phyloP scores from a whole-genome alignment of 1,139 yeast genomes.

The Geotrichum europaeum region DNA sequence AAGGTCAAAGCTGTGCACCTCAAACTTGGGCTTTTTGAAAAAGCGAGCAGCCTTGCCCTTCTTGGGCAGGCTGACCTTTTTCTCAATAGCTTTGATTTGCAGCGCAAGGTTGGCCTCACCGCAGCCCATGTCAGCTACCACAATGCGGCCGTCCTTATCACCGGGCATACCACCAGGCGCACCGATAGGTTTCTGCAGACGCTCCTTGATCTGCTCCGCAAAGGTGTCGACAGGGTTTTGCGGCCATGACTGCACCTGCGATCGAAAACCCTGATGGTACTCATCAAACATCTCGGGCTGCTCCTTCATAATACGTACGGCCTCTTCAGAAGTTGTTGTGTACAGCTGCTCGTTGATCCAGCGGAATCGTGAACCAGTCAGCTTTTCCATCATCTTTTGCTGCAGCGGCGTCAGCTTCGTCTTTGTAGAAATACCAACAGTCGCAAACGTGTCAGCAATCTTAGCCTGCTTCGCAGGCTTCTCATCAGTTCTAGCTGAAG shows the following conservation, averaged over 20 bases:
- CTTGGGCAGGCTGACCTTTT: slow-evolving; percentile 37
- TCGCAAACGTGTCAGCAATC: slow-evolving; percentile 16
- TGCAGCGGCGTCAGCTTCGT: slow-evolving; percentile 79
- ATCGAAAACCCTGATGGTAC: slow-evolving; percentile 89
- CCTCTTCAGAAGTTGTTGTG: slow-evolving; percentile 73
- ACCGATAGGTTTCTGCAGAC: slow-evolving; percentile 63
- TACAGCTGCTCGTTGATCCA: slow-evolving; percentile 97
- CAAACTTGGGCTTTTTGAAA: slow-evolving; percentile 36
- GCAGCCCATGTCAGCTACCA: slow-evolving; percentile 97
- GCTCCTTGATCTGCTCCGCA: slow-evolving; percentile 59
- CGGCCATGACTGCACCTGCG: slow-evolving; percentile 96
- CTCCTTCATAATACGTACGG: slow-evolving; percentile 61
- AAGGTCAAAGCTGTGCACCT: slow-evolving; percentile 84
- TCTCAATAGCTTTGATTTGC: slow-evolving; percentile 35
- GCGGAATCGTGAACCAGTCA: slow-evolving; percentile 90
- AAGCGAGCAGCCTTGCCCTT: slow-evolving; percentile 34
- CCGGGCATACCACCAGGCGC: slow-evolving; percentile 93
- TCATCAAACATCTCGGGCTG: slow-evolving; percentile 91
- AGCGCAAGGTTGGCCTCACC: slow-evolving; percentile 88
- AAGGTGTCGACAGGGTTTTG: slow-evolving; percentile 93
- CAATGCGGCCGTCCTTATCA: slow-evolving; percentile 45
- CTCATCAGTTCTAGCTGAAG: not conserved
- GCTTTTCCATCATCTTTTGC: slow-evolving; percentile 90
- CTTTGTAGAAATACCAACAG: slow-evolving; percentile 18
- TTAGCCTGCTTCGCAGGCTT: not conserved